Percentiles rank a stretch among this genome's conserved stretches.
Conservation (phyloP, 2,329 filamentous ascomycete species). For the Escovopsis sp. region DNA sequence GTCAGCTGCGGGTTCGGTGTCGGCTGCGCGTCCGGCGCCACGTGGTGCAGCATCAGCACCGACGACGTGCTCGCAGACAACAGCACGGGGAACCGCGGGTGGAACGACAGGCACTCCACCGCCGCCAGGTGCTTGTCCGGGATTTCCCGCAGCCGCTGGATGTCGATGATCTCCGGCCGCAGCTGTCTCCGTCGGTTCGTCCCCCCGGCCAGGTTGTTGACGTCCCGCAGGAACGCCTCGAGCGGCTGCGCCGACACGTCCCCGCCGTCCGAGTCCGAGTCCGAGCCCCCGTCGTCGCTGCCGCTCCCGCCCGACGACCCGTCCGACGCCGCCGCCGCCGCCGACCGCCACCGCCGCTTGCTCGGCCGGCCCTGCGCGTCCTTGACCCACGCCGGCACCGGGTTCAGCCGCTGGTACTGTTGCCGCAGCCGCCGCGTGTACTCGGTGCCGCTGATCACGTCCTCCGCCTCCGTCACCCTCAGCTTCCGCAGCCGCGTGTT, state of each 20-base stretch:
- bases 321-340: slow-evolving; percentile 27
- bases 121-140: slow-evolving; percentile 63
- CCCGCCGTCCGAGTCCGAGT: slow-evolving; percentile 12
- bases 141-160: slow-evolving; percentile 79
- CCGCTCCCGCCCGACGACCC: slow-evolving; percentile 36
- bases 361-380: slow-evolving; percentile 33
- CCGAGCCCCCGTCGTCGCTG: slow-evolving; percentile 16
- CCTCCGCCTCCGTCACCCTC: slow-evolving; percentile 65
- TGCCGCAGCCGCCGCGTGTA: slow-evolving; percentile 68
- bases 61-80: slow-evolving; percentile 79
- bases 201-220: slow-evolving; percentile 47
- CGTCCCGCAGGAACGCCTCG: slow-evolving; percentile 63
- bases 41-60: slow-evolving; percentile 77
- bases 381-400: slow-evolving; percentile 44
- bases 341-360: slow-evolving; percentile 38
- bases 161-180: slow-evolving; percentile 76
- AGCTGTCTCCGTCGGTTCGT: slow-evolving; percentile 47
- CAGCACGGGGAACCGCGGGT: slow-evolving; percentile 75
- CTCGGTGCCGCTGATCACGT: slow-evolving; percentile 72
- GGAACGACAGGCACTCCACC: slow-evolving; percentile 75
- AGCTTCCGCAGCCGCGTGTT: slow-evolving; percentile 69
- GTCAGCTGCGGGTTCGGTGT: slow-evolving; percentile 81
- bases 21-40: slow-evolving; percentile 59
- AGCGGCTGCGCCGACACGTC: slow-evolving; percentile 60
- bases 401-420: slow-evolving; percentile 53